Conservation (phyloP, 2,329 filamentous ascomycete species). For the Cadophora luteo-olivacea region DNA sequence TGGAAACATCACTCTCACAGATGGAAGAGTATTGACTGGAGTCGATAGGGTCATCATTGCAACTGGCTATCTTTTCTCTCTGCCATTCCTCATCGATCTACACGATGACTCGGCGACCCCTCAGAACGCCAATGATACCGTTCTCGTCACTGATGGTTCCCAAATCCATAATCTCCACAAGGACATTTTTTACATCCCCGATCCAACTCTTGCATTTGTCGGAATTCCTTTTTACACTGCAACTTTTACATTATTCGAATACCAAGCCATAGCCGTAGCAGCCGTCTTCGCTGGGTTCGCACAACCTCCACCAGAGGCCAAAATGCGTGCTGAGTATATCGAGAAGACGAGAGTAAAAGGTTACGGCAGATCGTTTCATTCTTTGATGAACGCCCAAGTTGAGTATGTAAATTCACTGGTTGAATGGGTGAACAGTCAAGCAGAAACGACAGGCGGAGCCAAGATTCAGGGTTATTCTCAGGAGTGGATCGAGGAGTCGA, state of each 20-base stretch:
- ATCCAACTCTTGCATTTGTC: conserved; percentile 53
- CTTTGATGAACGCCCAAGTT: conserved; percentile 43
- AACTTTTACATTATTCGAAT: conserved; percentile 58
- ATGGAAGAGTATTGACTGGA: conserved; percentile 57
- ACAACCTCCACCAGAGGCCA: conserved; percentile 45
- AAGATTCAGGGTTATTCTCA: conserved; percentile 31
- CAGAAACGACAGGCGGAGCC: conserved; percentile 25
- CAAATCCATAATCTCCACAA: conserved; percentile 57
- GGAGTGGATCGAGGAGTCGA: conserved; percentile 31
- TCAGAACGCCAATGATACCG: conserved; percentile 55
- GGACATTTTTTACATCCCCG: conserved; percentile 59
- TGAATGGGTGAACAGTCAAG: conserved; percentile 34
- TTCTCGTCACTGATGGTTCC: conserved; percentile 59
- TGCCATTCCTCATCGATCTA: conserved; percentile 65
- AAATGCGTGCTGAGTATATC: conserved; percentile 45
- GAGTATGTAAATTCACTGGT: conserved; percentile 37
- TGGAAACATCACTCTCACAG: conserved; percentile 56
- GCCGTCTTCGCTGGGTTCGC: conserved; percentile 50
- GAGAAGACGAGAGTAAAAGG: conserved; percentile 49
- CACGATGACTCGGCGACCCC: conserved; percentile 48
- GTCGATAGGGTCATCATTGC: conserved; percentile 69
- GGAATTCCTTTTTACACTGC: conserved; percentile 55
- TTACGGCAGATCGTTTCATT: conserved; percentile 49
- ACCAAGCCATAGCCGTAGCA: conserved; percentile 54
- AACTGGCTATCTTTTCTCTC: conserved; percentile 72